phyloP scores from a whole-genome alignment of 495 filamentous ascomycete genomes.

The Neurospora pannonica region DNA sequence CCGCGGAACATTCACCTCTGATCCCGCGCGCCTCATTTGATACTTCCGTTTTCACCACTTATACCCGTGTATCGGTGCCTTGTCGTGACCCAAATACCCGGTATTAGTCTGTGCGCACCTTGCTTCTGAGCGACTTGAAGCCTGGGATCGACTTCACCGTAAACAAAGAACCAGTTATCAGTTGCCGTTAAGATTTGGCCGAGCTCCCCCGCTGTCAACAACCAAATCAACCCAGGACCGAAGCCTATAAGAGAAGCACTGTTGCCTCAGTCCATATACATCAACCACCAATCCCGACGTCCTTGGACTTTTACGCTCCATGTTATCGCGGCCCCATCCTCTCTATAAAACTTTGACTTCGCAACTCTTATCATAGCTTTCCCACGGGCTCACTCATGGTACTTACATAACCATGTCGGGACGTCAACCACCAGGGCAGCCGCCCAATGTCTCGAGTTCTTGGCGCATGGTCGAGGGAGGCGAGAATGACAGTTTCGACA shows the following conservation, averaged over 20 bases:
- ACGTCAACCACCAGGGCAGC: neutral
- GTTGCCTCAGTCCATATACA: neutral
- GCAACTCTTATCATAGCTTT: neutral
- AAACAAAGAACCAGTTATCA: neutral
- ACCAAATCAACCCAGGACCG: neutral
- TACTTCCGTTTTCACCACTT: neutral
- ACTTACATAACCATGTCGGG: neutral
- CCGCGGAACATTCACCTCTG: neutral
- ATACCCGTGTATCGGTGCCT: constrained; percentile 2
- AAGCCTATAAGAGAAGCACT: neutral
- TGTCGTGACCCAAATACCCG: constrained; percentile 6
- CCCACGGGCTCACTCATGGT: neutral
- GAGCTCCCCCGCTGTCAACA: neutral
- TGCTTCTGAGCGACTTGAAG: neutral
- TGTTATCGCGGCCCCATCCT: neutral
- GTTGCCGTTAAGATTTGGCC: neutral
- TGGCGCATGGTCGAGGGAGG: constrained; percentile 43
- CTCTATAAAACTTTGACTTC: neutral
- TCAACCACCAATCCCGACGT: neutral
- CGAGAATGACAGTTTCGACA: constrained; percentile 43
- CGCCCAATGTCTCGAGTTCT: constrained; percentile 28
- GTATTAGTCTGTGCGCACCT: constrained; percentile 4
- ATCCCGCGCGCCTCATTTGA: neutral
- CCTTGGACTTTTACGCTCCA: neutral
- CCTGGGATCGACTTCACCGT: neutral